These are phyloP conservation scores for Physocladia obscura DNA, from an alignment of 192 early-diverging fungal genomes.

Conservation along the genomic window DNA sequence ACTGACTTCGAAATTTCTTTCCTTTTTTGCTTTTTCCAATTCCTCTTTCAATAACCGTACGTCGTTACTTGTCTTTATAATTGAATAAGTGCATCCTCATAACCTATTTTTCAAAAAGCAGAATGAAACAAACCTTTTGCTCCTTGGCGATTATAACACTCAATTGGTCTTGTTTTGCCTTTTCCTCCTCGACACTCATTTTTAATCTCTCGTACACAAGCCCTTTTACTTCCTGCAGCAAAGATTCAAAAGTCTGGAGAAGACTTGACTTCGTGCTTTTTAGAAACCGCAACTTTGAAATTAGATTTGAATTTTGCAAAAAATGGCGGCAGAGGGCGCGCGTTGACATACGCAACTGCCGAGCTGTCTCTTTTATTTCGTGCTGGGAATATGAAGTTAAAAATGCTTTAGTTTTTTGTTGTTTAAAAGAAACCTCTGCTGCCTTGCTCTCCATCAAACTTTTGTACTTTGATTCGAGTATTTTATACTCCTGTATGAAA, in stretches of 20 bases:
- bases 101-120: background rate
- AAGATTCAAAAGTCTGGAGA: slow-evolving; percentile 44
- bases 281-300: slow-evolving; percentile 49
- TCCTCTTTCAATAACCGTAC: slow-evolving; percentile 44
- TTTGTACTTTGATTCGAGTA: slow-evolving; percentile 46
- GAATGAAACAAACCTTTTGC: slow-evolving; percentile 43
- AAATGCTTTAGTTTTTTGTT: background rate
- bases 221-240: slow-evolving; percentile 52
- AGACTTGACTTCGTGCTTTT: slow-evolving; percentile 37
- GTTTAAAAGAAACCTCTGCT: slow-evolving; percentile 2
- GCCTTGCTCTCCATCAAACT: slow-evolving; percentile 26
- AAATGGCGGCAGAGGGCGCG: slow-evolving; percentile 45
- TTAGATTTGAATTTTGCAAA: slow-evolving; percentile 42
- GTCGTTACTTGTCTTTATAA: slow-evolving; percentile 47
- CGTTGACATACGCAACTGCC: slow-evolving; percentile 35
- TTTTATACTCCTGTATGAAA: slow-evolving; percentile 38
- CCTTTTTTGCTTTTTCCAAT: slow-evolving; percentile 52
- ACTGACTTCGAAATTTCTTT: slow-evolving; percentile 51
- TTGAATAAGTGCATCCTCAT: background rate
- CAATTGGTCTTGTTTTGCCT: slow-evolving; percentile 51
- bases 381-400: slow-evolving; percentile 24
- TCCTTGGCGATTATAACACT: slow-evolving; percentile 56
- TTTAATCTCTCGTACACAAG: slow-evolving; percentile 53
- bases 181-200: slow-evolving; percentile 57
- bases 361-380: slow-evolving; percentile 42